Evolutionary conservation across 2,329 filamentous ascomycete genomes (phyloP).

Genomic region (Hirsutella minnesotensis): DNA sequence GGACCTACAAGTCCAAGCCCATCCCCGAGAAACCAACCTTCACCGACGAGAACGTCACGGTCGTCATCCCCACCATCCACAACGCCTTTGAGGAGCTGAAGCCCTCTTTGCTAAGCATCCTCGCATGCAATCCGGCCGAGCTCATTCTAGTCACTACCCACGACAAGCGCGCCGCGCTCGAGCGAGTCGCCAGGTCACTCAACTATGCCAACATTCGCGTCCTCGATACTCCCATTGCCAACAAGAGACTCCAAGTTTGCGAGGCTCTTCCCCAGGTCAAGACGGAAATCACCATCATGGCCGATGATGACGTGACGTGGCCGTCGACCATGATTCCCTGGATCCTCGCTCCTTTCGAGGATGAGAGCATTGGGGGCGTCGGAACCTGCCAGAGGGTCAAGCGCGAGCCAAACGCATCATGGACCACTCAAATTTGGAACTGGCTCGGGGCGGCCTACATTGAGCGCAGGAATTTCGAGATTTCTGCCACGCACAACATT

Average conservation of each 20-base stretch:
- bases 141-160: conserved; percentile 81
- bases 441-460: conserved; percentile 89
- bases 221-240: conserved; percentile 70
- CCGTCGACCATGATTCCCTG: conserved; percentile 75
- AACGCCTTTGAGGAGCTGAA: conserved; percentile 74
- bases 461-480: conserved; percentile 90
- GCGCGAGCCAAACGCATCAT: conserved; percentile 49
- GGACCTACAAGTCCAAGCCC: conserved; percentile 75
- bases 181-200: conserved; percentile 53
- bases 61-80: conserved; percentile 88
- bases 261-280: conserved; percentile 75
- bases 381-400: conserved; percentile 82
- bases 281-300: conserved; percentile 80
- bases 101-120: conserved; percentile 67
- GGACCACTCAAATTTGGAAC: conserved; percentile 60
- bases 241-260: conserved; percentile 91
- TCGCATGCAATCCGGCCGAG: conserved; percentile 56
- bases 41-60: conserved; percentile 75
- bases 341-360: conserved; percentile 88
- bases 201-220: conserved; percentile 54
- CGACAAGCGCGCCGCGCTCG: conserved; percentile 59
- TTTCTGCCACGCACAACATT: conserved; percentile 87
- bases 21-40: conserved; percentile 72
- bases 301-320: conserved; percentile 94
- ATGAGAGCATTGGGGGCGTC: conserved; percentile 72